Base-by-base conservation (phyloP, 129 eudicot genomes). In the Lactuca saligna region DNA sequence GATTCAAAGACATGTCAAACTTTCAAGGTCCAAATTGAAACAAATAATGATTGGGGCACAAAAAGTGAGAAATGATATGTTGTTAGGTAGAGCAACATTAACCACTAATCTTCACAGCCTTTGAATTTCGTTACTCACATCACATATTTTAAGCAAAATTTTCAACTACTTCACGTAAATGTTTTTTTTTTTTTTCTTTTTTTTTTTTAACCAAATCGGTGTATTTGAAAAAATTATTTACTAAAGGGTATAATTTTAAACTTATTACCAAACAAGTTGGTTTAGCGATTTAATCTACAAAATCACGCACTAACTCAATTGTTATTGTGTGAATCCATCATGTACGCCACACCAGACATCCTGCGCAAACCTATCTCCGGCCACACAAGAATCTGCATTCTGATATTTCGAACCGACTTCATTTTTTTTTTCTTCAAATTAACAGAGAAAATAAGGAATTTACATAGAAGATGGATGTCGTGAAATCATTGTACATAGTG, bases 401-500 rank as follows among this genome's bases (percentile, higher is more conserved):
- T 29, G 32, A 12, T 70, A 31, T 17, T 55, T 17, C 0, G 15
- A 49, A 3, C 54, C 63, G 34, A 33, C 15, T 66, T 65, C 3
- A 44, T 25, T 63, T 42, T 46, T 51, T 34, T 0, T 15, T 70
- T 66, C 3, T 3, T 14, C 14, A 29, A 35, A 37, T 75, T 48
- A 34, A 42, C 66, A 29, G 58, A 13, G 42, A 49, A 33, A 54
- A 7, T 8, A 13, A 42, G 49, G 49, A 10, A 46, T 46, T 34
- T 70, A 7, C 38, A n/a, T 0, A 39, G 56, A 82, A 71, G 87
- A 85, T 87, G 82, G 85, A 82, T 66, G 86, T 78, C 72, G 71
- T 82, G 49, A 93, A 93, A 73, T 78, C 89, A 83, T 75, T 93
- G 81, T 93, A 89, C 74, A 72, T 93, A 69, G 90, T 93, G 68